Base-by-base conservation (phyloP, 768 basidiomycete species). In the Leucocoprinus birnbaumii region DNA sequence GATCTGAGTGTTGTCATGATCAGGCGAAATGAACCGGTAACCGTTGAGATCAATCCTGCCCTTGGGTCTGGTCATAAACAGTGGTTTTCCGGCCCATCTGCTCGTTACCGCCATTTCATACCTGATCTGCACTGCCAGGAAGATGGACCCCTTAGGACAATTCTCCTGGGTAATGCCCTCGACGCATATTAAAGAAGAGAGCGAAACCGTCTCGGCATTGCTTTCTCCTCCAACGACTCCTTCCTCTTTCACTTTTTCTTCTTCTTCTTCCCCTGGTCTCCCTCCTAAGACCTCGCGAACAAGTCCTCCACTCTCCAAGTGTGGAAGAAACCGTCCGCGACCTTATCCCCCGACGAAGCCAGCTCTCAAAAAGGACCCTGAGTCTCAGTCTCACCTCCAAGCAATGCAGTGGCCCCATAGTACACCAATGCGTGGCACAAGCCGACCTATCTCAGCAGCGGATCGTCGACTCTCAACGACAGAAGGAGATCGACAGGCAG, bases 101-200 rank as follows among this genome's bases (percentile, higher is more conserved):
- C 48, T 59, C 58, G 64, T 65, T 61, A 58, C 61, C 59, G 58
- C 47, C 50, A 56, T 55, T 43, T 46, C 58, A 56, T 56, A 55
- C 72, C 61, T 71, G 74, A 79, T 80, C 79, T 67, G 79, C 79
- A 73, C 64, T 59, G 62, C 57, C 63, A 66, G 65, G 63, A 73
- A 72, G 73, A 66, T 69, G 63, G 64, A 63, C 58, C 63, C 61
- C 62, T 55, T 61, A 57, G 31, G 6, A 31, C 60, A 69, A 63
- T 65, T 73, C 72, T 60, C 70, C 65, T 71, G 70, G 71, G 51
- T 64, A 58, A 51, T 66, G 53, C 62, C 62, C 51, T 56, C 59
- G 54, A 58, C 61, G 55, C 65, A 65, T 68, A 76, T 81, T 77
- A 79, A 83, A 78, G 69, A 73, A 61, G 78, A 81, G 65, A 51